A percentile compares a stretch with the other conserved stretches of the same genome.
Evolutionary conservation across 768 basidiomycete species (phyloP).

Genomic region (Phylloporus sp.): DNA sequence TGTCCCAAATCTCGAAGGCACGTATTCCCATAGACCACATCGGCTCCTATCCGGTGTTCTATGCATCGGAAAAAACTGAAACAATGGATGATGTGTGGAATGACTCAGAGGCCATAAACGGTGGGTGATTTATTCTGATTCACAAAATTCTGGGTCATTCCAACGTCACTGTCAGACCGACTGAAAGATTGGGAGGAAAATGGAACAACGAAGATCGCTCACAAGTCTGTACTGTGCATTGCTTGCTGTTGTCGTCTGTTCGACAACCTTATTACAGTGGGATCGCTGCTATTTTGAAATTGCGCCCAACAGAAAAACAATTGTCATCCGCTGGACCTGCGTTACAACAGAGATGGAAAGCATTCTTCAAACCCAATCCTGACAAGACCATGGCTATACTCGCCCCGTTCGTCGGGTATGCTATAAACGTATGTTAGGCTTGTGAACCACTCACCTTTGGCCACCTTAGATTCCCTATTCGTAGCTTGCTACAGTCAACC

Average conservation of each 20-base stretch:
- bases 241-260: background rate
- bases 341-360: slow-evolving; percentile 21
- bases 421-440: too few species aligned
- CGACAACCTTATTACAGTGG: slow-evolving; percentile 3
- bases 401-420: slow-evolving; percentile 40
- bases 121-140: background rate
- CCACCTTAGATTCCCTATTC: slow-evolving; percentile 8
- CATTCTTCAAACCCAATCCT: slow-evolving; percentile 8
- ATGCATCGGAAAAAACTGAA: background rate
- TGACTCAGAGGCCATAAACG: background rate
- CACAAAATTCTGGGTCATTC: background rate
- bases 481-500: slow-evolving; percentile 20
- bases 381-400: slow-evolving; percentile 33
- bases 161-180: slow-evolving; percentile 18
- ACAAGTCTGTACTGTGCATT: slow-evolving; percentile 41
- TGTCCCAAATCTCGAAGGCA: background rate
- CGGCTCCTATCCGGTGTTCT: background rate
- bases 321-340: slow-evolving; percentile 17
- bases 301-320: slow-evolving; percentile 22
- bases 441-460: background rate
- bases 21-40: background rate
- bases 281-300: slow-evolving; percentile 18
- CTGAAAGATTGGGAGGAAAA: slow-evolving; percentile 30
- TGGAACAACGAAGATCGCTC: slow-evolving; percentile 46
- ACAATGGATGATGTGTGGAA: background rate